These are phyloP conservation scores for Pulveroboletus sp. DNA, from an alignment of 768 basidiomycete genomes.

Conservation along the genomic window DNA sequence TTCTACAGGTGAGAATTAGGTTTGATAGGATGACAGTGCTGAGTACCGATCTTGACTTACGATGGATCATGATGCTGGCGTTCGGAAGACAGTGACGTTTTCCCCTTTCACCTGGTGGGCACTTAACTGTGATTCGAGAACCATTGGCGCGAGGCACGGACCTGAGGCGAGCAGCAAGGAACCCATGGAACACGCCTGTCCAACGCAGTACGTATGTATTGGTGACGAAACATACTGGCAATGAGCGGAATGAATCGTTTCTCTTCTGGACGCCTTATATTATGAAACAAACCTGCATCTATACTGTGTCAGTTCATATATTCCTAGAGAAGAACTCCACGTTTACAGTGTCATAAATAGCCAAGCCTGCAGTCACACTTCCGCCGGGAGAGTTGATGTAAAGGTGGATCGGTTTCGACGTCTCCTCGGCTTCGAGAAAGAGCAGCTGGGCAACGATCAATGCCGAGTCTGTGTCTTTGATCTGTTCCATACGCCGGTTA, in stretches of 20 bases:
- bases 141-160: constrained; percentile 16
- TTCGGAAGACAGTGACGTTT: constrained; percentile 91
- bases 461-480: constrained; percentile 85
- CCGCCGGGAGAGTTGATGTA: constrained; percentile 98
- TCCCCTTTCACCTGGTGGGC: constrained; percentile 63
- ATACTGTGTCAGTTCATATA: constrained; percentile 20
- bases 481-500: constrained; percentile 43
- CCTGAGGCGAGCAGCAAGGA: constrained; percentile 87
- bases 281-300: constrained; percentile 64
- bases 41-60: constrained; percentile 48
- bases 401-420: constrained; percentile 89
- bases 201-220: constrained; percentile 95
- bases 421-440: constrained; percentile 94
- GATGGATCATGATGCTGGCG: constrained; percentile 98
- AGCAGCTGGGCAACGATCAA: constrained; percentile 88
- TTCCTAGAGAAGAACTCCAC: constrained; percentile 2
- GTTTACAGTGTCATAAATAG: constrained; percentile 94
- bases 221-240: constrained; percentile 85
- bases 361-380: constrained; percentile 91
- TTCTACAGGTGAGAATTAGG: constrained; percentile 47
- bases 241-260: constrained; percentile 26
- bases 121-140: constrained; percentile 15
- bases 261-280: constrained; percentile 1
- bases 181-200: constrained; percentile 95
- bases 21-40: constrained; percentile 1